phyloP scores from a whole-genome alignment of 1,284 basidiomycete genomes.

The Ustilago esculenta region DNA sequence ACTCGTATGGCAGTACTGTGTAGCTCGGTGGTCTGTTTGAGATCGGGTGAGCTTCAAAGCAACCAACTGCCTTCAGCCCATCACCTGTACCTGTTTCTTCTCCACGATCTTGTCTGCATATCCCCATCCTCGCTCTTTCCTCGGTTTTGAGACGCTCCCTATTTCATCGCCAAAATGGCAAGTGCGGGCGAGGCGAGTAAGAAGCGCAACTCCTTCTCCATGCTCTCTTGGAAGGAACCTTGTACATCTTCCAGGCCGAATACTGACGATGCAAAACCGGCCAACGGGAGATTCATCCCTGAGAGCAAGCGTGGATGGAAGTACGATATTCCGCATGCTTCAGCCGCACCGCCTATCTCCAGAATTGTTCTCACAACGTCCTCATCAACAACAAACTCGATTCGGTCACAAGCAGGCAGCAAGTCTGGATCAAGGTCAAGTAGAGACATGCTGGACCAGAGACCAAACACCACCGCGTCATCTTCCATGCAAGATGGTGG shows the following conservation, averaged over 20 bases:
- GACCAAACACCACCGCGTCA: constrained; percentile 1
- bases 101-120: too few species aligned
- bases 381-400: neutral
- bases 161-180: constrained; percentile 3
- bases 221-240: constrained; percentile 14
- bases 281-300: constrained; percentile 30
- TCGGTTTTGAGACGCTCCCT: neutral
- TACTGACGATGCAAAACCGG: constrained; percentile 6
- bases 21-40: too few species aligned
- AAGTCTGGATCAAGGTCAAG: too few species aligned
- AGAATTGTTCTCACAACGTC: too few species aligned
- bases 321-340: constrained; percentile 10
- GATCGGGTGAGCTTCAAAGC: too few species aligned
- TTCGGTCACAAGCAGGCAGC: neutral
- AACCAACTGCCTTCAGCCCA: too few species aligned
- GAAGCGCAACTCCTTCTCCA: constrained; percentile 32
- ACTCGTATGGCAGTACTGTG: too few species aligned
- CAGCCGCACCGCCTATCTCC: neutral
- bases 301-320: constrained; percentile 43
- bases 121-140: neutral
- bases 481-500: too few species aligned
- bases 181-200: constrained; percentile 18
- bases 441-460: neutral
- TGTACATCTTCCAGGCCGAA: neutral
- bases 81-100: too few species aligned